phyloP scores from a whole-genome alignment of 805 yeast genomes.

The Grigorovia humatica region DNA sequence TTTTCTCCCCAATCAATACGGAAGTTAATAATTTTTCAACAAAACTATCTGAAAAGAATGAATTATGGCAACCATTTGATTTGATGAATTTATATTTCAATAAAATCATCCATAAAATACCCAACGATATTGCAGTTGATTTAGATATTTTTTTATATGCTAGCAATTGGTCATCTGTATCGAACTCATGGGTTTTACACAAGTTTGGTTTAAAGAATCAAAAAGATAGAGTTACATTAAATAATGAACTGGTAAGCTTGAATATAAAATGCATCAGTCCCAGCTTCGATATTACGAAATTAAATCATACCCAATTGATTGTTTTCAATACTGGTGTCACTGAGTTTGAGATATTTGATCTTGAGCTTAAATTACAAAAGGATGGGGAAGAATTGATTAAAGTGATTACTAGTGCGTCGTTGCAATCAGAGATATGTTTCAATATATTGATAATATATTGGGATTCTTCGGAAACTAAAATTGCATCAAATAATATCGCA shows the following conservation, averaged over 20 bases:
- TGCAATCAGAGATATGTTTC: conserved; percentile 28
- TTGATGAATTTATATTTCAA: conserved; percentile 28
- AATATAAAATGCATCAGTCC: conserved; percentile 16
- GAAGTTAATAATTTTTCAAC: conserved; percentile 24
- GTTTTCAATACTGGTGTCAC: conserved; percentile 33
- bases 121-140: neutral
- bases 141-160: conserved; percentile 18
- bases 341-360: conserved; percentile 23
- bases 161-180: conserved; percentile 21
- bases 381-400: conserved; percentile 29
- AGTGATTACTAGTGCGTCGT: conserved; percentile 27
- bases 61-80: conserved; percentile 41
- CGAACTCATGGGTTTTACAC: conserved; percentile 26
- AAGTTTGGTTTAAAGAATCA: conserved; percentile 23
- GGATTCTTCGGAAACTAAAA: conserved; percentile 30
- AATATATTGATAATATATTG: conserved; percentile 30
- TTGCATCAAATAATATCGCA: conserved; percentile 8
- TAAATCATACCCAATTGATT: conserved; percentile 26
- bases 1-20: conserved; percentile 17
- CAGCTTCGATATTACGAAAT: conserved; percentile 16
- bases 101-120: conserved; percentile 9
- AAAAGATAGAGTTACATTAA: neutral
- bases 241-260: conserved; percentile 6
- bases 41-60: conserved; percentile 29
- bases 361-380: conserved; percentile 26